Evolutionary conservation across 495 filamentous ascomycete genomes (phyloP), one percentile per base, ranked within the genome.

Genomic region (Cryomyces antarcticus): DNA sequence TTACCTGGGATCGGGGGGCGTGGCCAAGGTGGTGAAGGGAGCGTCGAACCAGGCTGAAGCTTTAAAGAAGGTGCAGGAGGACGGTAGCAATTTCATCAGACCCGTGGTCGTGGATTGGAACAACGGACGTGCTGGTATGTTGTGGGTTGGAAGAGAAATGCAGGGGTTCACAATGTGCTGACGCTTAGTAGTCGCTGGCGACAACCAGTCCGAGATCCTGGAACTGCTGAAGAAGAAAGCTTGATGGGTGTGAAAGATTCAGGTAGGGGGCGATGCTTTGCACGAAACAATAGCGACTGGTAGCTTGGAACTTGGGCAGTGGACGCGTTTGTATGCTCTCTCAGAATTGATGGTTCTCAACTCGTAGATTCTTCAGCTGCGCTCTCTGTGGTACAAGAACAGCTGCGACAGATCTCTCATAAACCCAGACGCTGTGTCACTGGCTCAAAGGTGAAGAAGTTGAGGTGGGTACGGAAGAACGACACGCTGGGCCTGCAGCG

Each of bases 31-130:
- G 40, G 63, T 97, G 9, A 62, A 72, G 45, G 84, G 81, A 7
- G 85, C 92, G 4, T 66, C 49, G 34, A 68, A 75, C 49, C 68
- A 74, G 51, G 66, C 67, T 44, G 83, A 93, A 59, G 92, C 89
- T 4, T 46, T 93, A 49, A 78, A 68, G 66, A 75, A 66, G 61
- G 74, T 93, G 44, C 61, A 49, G 48, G 60, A 67, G 50, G 66
- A 61, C 44, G 46, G 52, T 3, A 66, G 71, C n/a, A 70, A 50
- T 42, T 80, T 96, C 59, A 61, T 73, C 43, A 59, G 76, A 44
- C 89, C 92, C 38, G 58, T 93, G 53, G 73, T 86, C 65, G 92
- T 97, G 27, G 89, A 96, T 60, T 97, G 89, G 92, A 77, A 78
- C 47, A 84, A 86, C 62, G 92, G 89, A 43, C 75, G 72, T 55